Conservation (phyloP, 371 early-diverging fungal genomes). For the Apophysomyces ossiformis region DNA sequence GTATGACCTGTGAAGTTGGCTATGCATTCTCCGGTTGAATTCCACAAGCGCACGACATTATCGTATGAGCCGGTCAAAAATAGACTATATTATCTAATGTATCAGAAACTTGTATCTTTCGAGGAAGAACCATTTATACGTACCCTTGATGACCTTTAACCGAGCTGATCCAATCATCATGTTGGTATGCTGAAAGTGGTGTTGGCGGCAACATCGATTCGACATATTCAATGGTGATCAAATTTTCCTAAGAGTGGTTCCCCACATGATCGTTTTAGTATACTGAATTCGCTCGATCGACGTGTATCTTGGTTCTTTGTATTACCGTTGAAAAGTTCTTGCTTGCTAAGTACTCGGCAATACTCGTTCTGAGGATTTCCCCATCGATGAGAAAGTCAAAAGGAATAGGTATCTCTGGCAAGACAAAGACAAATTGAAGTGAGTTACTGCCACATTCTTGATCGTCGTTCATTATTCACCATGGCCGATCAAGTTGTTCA, state of each 20-base stretch:
- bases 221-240: constrained; percentile 89
- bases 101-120: too few relatives aligned
- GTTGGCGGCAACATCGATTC: constrained; percentile 89
- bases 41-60: constrained; percentile 83
- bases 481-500: constrained; percentile 81
- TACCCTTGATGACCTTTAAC: constrained; percentile 57
- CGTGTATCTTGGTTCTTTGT: not conserved
- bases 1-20: constrained; percentile 71
- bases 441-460: not conserved
- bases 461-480: constrained; percentile 31
- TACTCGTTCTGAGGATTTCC: constrained; percentile 79
- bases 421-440: not conserved
- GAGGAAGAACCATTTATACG: not conserved
- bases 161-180: constrained; percentile 94
- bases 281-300: not conserved
- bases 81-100: constrained; percentile 25
- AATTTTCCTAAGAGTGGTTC: constrained; percentile 66
- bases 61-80: constrained; percentile 90
- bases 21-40: constrained; percentile 72
- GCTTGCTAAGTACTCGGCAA: constrained; percentile 74
- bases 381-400: constrained; percentile 94
- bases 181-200: constrained; percentile 74
- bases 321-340: constrained; percentile 77
- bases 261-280: too few relatives aligned
- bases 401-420: constrained; percentile 77